A percentile compares a stretch with the other conserved stretches of the same genome.
These are phyloP conservation scores for Quercus tomentella DNA, from an alignment of 331 rosid genomes.

Conservation along the genomic window DNA sequence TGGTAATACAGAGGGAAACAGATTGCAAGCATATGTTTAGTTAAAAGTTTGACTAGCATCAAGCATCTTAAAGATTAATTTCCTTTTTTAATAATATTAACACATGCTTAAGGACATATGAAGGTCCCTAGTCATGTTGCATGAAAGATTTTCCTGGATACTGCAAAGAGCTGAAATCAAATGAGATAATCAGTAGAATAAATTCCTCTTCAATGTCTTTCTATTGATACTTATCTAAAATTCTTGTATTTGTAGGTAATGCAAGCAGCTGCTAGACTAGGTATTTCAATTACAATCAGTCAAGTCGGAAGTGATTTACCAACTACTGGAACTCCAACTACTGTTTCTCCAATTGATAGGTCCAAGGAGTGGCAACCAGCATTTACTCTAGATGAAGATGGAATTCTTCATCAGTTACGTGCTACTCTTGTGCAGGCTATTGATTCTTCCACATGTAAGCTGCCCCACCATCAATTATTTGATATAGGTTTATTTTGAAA, in stretches of 20 bases:
- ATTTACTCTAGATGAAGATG: conserved; percentile 75
- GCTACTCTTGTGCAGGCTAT: conserved; percentile 74
- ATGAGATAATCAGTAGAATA: neutral
- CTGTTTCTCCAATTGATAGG: conserved; percentile 56
- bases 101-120: neutral
- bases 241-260: conserved; percentile 51
- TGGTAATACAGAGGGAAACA: neutral
- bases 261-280: conserved; percentile 81
- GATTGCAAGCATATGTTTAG: neutral
- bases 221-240: neutral
- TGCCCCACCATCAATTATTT: conserved; percentile 13
- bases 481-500: conserved; percentile 4
- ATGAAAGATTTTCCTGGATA: neutral
- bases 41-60: neutral
- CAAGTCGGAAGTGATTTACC: conserved; percentile 66
- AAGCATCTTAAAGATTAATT: neutral
- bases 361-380: conserved; percentile 83
- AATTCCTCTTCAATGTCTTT: neutral
- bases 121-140: neutral
- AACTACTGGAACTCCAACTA: conserved; percentile 46
- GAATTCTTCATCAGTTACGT: conserved; percentile 81
- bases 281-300: conserved; percentile 63
- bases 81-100: neutral
- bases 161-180: conserved; percentile 1
- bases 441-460: conserved; percentile 68